Conservation (phyloP, 2,329 filamentous ascomycete species). For the Neoascochyta sp. region DNA sequence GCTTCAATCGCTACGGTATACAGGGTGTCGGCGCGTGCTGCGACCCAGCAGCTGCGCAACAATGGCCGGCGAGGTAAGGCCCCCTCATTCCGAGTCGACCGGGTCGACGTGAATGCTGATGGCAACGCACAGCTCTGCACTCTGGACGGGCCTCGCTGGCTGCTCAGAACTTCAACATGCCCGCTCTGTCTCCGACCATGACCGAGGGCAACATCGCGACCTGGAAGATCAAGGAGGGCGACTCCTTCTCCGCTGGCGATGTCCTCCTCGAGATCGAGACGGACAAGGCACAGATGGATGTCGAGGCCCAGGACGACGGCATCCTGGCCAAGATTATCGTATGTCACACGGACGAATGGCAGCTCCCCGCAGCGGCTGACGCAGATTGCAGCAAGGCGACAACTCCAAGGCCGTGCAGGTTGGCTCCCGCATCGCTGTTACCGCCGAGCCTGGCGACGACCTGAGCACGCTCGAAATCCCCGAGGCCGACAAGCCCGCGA, state of each 20-base stretch:
- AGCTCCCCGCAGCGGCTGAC: constrained; percentile 6
- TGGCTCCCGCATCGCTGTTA: constrained; percentile 74
- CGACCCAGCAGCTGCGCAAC: constrained; percentile 50
- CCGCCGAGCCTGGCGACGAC: constrained; percentile 80
- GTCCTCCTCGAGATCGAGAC: constrained; percentile 90
- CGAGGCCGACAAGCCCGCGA: constrained; percentile 55
- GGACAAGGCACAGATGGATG: constrained; percentile 92
- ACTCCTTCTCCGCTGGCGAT: constrained; percentile 76
- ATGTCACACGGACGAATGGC: too few species aligned
- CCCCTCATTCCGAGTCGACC: too few species aligned
- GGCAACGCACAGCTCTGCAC: constrained; percentile 54
- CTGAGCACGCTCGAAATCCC: constrained; percentile 70
- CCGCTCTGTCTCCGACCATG: constrained; percentile 87
- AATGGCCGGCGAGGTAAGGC: constrained; percentile 60
- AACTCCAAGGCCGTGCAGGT: constrained; percentile 75
- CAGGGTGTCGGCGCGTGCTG: constrained; percentile 60
- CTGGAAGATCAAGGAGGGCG: constrained; percentile 86
- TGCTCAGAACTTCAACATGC: constrained; percentile 87
- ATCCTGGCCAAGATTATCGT: constrained; percentile 77
- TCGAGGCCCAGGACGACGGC: constrained; percentile 87
- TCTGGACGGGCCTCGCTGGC: constrained; percentile 62
- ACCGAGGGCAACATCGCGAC: constrained; percentile 83
- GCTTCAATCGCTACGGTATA: constrained; percentile 63
- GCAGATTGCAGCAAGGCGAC: constrained; percentile 52
- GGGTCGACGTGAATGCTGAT: constrained; percentile 19